A percentile compares a stretch with the other conserved stretches of the same genome.
phyloP scores from a whole-genome alignment of 331 rosid genomes.

The Acacia pycnantha region DNA sequence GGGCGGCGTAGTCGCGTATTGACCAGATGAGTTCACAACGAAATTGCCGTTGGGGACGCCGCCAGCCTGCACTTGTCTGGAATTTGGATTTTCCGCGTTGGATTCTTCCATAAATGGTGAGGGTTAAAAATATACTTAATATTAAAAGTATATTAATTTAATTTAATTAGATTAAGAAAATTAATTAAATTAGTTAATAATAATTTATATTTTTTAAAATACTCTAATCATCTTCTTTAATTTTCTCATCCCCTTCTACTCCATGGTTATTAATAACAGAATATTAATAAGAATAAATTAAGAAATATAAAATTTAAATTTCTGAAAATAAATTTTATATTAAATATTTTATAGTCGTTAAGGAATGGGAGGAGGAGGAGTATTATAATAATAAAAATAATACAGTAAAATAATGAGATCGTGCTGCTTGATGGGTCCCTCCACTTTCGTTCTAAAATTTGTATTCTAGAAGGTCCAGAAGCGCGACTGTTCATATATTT shows the following conservation, averaged over 20 bases:
- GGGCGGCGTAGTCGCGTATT: slow-evolving; percentile 9
- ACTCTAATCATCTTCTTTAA: too few relatives aligned
- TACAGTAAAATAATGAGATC: too few relatives aligned
- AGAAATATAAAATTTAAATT: too few relatives aligned
- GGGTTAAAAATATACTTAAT: neutral
- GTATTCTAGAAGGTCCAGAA: neutral
- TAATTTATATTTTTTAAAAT: too few relatives aligned
- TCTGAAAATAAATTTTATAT: too few relatives aligned
- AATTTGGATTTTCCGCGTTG: neutral
- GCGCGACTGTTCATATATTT: neutral
- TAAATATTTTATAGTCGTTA: too few relatives aligned
- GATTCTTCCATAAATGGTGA: neutral
- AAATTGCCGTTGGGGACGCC: neutral
- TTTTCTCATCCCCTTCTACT: rapidly evolving
- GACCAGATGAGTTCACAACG: neutral
- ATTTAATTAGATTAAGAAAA: too few relatives aligned
- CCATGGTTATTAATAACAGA: too few relatives aligned
- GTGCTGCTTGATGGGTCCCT: neutral
- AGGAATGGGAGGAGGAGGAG: too few relatives aligned
- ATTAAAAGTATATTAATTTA: too few relatives aligned
- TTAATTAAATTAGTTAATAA: neutral
- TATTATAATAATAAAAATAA: too few relatives aligned
- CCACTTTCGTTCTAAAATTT: neutral
- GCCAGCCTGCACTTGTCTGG: neutral
- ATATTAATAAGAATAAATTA: too few relatives aligned